phyloP scores from a whole-genome alignment of 176 grass and related monocot genomes.

The Aegilops sharonensis region DNA sequence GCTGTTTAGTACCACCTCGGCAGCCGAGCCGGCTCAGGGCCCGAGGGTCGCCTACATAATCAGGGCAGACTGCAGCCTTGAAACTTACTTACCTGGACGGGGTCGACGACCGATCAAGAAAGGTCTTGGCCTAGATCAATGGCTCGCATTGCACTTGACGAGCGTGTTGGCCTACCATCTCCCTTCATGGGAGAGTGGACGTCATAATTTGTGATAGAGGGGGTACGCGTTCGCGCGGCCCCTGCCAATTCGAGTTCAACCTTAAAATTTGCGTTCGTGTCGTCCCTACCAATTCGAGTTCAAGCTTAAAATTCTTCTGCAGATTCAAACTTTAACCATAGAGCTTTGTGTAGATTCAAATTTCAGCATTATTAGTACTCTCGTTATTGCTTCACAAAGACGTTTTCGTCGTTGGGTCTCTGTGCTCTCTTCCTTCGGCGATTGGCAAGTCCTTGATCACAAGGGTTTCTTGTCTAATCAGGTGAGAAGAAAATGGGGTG shows the following conservation, averaged over 20 bases:
- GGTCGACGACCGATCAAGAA: no score
- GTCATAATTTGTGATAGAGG: conserved; percentile 52
- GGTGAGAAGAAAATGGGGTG: no score
- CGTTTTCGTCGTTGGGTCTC: no score
- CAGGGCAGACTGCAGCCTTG: not conserved
- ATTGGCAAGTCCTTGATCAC: no score
- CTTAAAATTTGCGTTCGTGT: conserved; percentile 20
- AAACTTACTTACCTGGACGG: conserved; percentile 21
- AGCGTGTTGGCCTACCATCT: not conserved
- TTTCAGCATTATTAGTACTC: no score
- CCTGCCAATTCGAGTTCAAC: not conserved
- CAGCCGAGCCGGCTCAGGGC: not conserved
- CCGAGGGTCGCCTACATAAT: not conserved
- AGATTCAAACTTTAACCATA: no score
- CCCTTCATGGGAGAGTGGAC: conserved; percentile 28
- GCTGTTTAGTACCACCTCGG: not conserved
- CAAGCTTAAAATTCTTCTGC: no score
- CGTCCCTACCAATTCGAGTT: not conserved
- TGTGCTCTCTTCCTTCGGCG: no score
- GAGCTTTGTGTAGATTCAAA: no score
- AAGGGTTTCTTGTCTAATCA: no score
- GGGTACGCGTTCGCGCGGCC: conserved; percentile 54
- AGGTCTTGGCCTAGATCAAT: conserved; percentile 23
- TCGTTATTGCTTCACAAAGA: no score
- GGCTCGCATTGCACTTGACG: conserved; percentile 24